Base-by-base conservation (phyloP, 345 rosid genomes). In the Camelina hispida region DNA sequence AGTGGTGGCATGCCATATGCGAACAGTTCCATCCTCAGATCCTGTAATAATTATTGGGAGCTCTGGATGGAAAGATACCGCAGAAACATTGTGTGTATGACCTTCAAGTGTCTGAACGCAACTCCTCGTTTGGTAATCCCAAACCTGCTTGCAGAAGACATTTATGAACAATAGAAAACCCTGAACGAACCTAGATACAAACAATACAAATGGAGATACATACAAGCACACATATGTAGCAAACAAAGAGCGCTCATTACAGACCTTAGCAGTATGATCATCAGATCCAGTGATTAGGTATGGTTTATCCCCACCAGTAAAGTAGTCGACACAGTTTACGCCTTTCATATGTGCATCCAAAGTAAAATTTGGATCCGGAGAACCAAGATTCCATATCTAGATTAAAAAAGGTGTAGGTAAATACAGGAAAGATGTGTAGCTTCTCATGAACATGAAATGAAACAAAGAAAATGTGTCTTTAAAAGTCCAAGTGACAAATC, bases 301-400 rank as follows among this genome's bases (percentile, higher is more conserved):
- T 20, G 85, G 85, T 67, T 91, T 89, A 81, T 89, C 93, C 71
- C 86, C 90, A 51, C 83, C 87, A 53, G 85, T 82, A 63, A 88
- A 89, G 89, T 91, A 88, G 73, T 93, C 91, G 18, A 89, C 83
- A 79, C 91, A 93, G 44, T 93, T 91, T 10, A 94, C 87, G 65
- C 98, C 98, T 82, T 94, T 88, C 78, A 81, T 78, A 80, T 93
- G 97, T 46, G 88, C 97, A 60, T 91, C 93, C 84, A 87, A 76
- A 9, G 97, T 85, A 69, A 86, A 87, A 81, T 83, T 87, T 56
- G 91, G 87, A 66, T 80, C 91, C 28, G 89, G 87, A 38, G 95
- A 89, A 61, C 93, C 91, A 79, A 91, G 84, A 82, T 85, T 94
- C 98, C 98, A 94, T 63, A 94, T 87, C 97, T 93, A 75, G 69